Conservation (phyloP, 257 asterid species). For the Eucommia ulmoides region DNA sequence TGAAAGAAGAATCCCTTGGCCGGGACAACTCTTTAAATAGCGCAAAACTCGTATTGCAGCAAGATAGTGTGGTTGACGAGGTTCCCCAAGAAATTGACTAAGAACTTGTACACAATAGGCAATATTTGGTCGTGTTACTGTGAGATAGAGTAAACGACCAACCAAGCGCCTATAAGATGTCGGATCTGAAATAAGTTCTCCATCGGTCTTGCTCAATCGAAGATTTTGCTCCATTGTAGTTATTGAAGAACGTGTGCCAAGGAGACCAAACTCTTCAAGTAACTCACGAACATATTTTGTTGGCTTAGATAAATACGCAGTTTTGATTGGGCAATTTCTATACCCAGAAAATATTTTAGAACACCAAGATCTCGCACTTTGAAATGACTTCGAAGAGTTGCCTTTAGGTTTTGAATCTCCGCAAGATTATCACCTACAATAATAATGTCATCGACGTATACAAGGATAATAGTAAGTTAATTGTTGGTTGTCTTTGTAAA, state of each 20-base stretch:
- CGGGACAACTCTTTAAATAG: background rate
- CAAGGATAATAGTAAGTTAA: background rate
- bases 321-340: background rate
- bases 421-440: background rate
- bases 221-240: background rate
- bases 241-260: background rate
- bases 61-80: background rate
- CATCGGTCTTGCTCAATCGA: background rate
- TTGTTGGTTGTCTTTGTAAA: background rate
- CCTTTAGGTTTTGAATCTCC: background rate
- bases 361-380: background rate
- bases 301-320: background rate
- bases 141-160: background rate
- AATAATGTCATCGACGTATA: background rate
- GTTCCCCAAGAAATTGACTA: background rate
- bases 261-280: background rate
- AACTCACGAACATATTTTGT: background rate
- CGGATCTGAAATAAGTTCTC: background rate
- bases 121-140: background rate
- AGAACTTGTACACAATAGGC: background rate
- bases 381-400: background rate
- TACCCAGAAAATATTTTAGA: background rate
- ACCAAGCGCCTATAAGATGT: background rate
- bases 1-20: slow-evolving; percentile 2
- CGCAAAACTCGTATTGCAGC: background rate